Evolutionary conservation across 306 rosid genomes (phyloP), one percentile per base, ranked within the genome.

Genomic region (Ormosia semicastrata): DNA sequence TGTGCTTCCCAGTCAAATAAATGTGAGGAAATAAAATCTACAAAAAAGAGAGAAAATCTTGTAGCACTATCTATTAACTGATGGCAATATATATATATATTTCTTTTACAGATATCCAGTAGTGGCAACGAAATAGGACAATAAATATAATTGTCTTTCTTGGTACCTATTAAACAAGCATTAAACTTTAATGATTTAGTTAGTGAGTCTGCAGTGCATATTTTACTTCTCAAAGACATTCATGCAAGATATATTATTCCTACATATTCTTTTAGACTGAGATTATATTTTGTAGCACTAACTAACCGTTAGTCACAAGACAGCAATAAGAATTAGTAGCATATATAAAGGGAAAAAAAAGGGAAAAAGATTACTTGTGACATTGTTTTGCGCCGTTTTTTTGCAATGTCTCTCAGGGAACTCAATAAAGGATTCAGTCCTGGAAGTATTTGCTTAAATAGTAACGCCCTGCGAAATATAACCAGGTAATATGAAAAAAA

Each of bases 361-460:
- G 39, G 52, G 24, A 17, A 37, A 68, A 24, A 44, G 1, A 39
- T 80, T 86, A 93, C 98, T 75, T 95, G 99, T 9, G 99, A 84
- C 75, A 93, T 56, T 52, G 94, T 90, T 88, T 93, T 95, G 40
- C 88, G 90, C 78, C 98, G 76, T 86, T 84, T 87, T 54, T 64
- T 82, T 36, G 98, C 94, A 70, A 95, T 86, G 37, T 87, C 90
- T 81, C 73, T 77, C 6, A 93, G 91, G 69, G 96, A 87, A 82
- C 73, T 75, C 79, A 95, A 71, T 18, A 95, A 73, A 77, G 99
- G 98, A 76, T 87, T 89, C 65, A 95, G 73, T 59, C 98, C 99
- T 6, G 99, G 97, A 64, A 95, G 97, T 83, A 90, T 93, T 87
- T 90, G 94, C 82, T 91, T 88, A 85, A 95, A 93, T 30, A 93